phyloP scores from a whole-genome alignment of 2,329 filamentous ascomycete genomes.

The Calonectria leucothoes region DNA sequence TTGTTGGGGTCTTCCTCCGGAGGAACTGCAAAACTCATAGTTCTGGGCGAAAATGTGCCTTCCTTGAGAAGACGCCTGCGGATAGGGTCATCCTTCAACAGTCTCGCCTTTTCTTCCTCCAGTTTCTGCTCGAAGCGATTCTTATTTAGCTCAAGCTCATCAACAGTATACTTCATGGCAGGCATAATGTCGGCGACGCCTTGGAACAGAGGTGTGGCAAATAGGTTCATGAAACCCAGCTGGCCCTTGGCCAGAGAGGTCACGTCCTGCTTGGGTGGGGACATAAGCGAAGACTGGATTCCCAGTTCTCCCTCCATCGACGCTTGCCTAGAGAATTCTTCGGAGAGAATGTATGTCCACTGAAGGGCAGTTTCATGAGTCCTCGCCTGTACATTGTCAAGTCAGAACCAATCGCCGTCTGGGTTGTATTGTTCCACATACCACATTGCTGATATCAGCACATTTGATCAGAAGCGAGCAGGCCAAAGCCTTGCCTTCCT shows the following conservation, averaged over 20 bases:
- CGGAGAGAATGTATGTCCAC: constrained; percentile 95
- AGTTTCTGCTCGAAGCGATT: constrained; percentile 77
- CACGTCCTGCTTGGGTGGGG: constrained; percentile 84
- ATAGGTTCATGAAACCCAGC: constrained; percentile 96
- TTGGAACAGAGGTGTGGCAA: constrained; percentile 91
- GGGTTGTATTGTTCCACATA: constrained; percentile 59
- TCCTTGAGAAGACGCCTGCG: constrained; percentile 51
- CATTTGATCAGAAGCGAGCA: constrained; percentile 97
- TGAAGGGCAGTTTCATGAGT: constrained; percentile 83
- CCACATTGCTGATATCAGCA: constrained; percentile 98
- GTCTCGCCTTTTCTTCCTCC: constrained; percentile 68
- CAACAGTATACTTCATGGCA: constrained; percentile 83
- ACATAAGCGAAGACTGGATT: constrained; percentile 88
- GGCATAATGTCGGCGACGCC: constrained; percentile 89
- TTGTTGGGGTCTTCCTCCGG: constrained; percentile 42
- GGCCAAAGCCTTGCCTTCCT: constrained; percentile 82
- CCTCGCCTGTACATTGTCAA: constrained; percentile 72
- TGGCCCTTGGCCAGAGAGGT: constrained; percentile 88
- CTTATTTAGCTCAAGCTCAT: constrained; percentile 84
- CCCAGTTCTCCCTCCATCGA: constrained; percentile 90
- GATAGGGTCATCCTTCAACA: constrained; percentile 51
- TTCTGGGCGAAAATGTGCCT: constrained; percentile 57
- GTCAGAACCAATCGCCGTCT: background rate
- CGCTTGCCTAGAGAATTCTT: constrained; percentile 94
- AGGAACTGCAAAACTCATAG: constrained; percentile 54